phyloP scores from a whole-genome alignment of 306 rosid genomes.

The Crotalaria pallida region DNA sequence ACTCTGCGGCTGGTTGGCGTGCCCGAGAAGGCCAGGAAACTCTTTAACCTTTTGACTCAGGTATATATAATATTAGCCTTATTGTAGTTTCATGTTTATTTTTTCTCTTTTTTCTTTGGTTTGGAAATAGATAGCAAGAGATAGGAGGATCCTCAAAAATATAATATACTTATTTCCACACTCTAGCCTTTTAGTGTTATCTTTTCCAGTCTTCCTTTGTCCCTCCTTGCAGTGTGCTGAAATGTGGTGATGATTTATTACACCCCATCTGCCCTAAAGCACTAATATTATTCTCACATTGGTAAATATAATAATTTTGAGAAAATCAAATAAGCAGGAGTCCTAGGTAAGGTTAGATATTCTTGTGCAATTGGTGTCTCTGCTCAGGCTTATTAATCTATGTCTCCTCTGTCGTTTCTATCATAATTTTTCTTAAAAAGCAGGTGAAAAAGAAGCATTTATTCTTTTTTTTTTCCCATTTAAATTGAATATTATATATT shows the following conservation, averaged over 20 bases:
- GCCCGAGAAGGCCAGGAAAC: slow-evolving; percentile 89
- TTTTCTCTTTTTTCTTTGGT: not conserved
- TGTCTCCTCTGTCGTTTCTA: not conserved
- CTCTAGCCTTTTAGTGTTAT: not conserved
- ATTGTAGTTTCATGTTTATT: not conserved
- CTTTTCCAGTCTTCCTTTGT: not conserved
- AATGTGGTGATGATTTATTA: not conserved
- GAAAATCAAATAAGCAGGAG: slow-evolving; percentile 4
- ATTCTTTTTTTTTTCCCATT: not conserved
- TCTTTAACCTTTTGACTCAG: slow-evolving; percentile 90
- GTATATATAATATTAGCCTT: slow-evolving; percentile 28
- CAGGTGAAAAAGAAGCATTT: not conserved
- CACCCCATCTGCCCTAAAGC: not conserved
- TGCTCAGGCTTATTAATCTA: not conserved
- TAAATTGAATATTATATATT: slow-evolving; percentile 11
- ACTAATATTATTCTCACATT: slow-evolving; percentile 4
- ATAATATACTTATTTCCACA: not conserved
- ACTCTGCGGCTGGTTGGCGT: slow-evolving; percentile 76
- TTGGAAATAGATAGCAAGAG: slow-evolving; percentile 13
- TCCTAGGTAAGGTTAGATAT: not conserved
- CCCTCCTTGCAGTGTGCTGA: not conserved
- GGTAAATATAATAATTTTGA: not conserved
- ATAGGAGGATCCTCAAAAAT: not conserved
- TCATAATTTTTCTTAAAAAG: not conserved
- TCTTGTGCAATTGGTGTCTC: slow-evolving; percentile 2